Evolutionary conservation across 2,329 filamentous ascomycete genomes (phyloP).

Genomic region (Diplodia seriata): DNA sequence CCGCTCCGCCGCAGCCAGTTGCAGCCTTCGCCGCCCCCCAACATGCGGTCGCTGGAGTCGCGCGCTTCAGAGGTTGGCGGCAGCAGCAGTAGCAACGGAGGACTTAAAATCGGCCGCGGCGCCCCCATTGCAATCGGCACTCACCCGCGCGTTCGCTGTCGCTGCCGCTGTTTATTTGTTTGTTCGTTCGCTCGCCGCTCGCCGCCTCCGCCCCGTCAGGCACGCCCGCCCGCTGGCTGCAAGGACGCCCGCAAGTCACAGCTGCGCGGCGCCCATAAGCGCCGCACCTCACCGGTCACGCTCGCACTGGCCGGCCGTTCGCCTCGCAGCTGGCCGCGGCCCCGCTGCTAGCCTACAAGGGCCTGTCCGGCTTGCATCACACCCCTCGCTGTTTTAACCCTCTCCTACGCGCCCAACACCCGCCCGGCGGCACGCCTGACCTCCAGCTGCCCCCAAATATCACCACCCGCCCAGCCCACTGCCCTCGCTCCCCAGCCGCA

Average conservation of each 20-base stretch:
- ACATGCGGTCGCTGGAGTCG: neutral
- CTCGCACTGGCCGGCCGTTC: conserved; percentile 31
- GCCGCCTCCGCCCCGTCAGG: neutral
- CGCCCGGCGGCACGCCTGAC: conserved; percentile 30
- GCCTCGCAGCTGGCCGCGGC: conserved; percentile 13
- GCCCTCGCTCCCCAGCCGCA: conserved; percentile 9
- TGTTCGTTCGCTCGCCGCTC: neutral
- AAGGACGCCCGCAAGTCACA: conserved; percentile 27
- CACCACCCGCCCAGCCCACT: conserved; percentile 35
- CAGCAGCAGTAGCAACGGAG: neutral
- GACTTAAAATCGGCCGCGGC: neutral
- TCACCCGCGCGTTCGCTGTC: conserved; percentile 5
- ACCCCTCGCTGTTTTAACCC: conserved; percentile 34
- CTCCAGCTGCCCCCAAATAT: conserved; percentile 32
- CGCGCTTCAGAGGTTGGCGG: conserved; percentile 9
- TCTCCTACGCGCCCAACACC: conserved; percentile 22
- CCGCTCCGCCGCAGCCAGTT: conserved; percentile 2
- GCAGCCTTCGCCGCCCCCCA: neutral
- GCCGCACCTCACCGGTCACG: conserved; percentile 38
- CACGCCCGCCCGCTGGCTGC: conserved; percentile 3
- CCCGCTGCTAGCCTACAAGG: conserved; percentile 24
- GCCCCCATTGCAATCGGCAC: neutral
- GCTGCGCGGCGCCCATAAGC: conserved; percentile 16
- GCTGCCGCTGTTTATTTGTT: neutral
- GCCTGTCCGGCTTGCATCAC: conserved; percentile 41